Base-by-base conservation (phyloP, 1,284 basidiomycete genomes). In the Agaricales sp. region DNA sequence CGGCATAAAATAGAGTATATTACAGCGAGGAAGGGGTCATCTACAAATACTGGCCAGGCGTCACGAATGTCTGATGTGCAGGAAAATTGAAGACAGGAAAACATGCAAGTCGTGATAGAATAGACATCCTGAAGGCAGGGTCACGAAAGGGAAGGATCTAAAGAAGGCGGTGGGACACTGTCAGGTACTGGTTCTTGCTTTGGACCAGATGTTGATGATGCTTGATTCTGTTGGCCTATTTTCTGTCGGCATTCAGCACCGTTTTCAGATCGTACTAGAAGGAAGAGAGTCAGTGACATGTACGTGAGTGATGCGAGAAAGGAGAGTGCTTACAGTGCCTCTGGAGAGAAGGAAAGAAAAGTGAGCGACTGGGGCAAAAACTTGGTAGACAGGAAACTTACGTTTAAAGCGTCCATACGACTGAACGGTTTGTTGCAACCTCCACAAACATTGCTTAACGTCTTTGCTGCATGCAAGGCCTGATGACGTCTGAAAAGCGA, bases 381-480 rank as follows among this genome's bases (percentile, higher is more conserved):
- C 58, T 56, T 52, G 53, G 50, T 53, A 58, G 56, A 61, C 55
- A 54, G 51, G 51, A 53, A 50, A 82, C 87, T 70, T 70, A 93
- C 90, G 60, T 94, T 95, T 52, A 97, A 74, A 16, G 93, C 93
- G 68, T 97, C 93, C 58, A 93, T 69, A 50, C 93, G 74, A 59
- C 92, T 94, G 69, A 97, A 96, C 16, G 89, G 88, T 73, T 95
- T 95, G 58, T 89, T 87, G 67, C 93, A 97, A 2, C 90, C 89
- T 57, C 86, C 83, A 60, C 93, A 97, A 48, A 88, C 75, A 64
- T 96, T 94, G 24, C 84, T 78, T 59, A 89, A 79, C 1, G 82
- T 80, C 63, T 92, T 82, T 35, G 87, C 81, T 44, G 86, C 82
- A 62, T 97, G 93, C 18, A 95, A 71, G 6, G 87, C 83, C 68